Evolutionary conservation across 257 asterid genomes (phyloP).

Genomic region (Datura wrightii): DNA sequence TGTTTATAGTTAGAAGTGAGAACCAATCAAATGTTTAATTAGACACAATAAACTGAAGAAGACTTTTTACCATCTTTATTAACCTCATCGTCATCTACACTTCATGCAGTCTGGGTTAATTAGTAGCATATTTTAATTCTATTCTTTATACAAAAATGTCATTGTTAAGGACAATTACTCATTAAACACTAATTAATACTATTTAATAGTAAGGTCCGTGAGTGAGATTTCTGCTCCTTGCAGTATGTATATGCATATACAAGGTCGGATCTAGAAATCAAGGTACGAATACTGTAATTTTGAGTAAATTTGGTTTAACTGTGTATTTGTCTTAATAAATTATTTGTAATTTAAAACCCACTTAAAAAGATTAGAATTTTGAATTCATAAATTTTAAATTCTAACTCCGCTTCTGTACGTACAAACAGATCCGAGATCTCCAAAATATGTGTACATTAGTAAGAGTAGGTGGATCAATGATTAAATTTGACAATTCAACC

Average conservation of each 20-base stretch:
- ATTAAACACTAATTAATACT: neutral
- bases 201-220: no score
- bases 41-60: constrained; percentile 22
- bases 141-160: neutral
- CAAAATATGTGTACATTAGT: no score
- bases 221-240: no score
- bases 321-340: neutral
- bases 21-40: constrained; percentile 2
- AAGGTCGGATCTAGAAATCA: no score
- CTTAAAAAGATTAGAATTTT: neutral
- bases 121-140: neutral
- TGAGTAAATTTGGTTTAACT: neutral
- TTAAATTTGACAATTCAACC: no score
- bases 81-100: neutral
- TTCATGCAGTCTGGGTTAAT: neutral
- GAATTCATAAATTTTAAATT: neutral
- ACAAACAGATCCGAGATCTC: no score
- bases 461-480: no score
- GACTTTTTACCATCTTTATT: constrained; percentile 11
- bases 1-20: constrained; percentile 1
- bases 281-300: no score
- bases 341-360: neutral
- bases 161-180: neutral
- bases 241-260: no score
- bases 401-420: no score